phyloP scores from a whole-genome alignment of 2,329 filamentous ascomycete species.

The Mollisia scopiformis region DNA sequence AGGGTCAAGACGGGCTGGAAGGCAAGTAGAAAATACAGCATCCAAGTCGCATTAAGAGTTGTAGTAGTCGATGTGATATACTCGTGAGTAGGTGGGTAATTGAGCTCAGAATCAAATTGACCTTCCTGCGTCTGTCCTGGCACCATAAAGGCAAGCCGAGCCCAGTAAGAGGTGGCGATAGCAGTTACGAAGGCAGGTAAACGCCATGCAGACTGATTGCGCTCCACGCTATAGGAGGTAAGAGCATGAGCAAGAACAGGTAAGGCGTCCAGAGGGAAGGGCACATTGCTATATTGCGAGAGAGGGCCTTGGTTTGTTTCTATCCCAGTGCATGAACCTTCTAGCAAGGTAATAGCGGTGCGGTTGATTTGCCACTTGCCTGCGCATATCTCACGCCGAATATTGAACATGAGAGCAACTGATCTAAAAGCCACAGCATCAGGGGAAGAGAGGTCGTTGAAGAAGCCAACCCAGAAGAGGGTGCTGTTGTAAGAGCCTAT shows the following conservation, averaged over 20 bases:
- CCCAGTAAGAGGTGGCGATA: conserved; percentile 2
- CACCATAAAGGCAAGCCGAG: conserved; percentile 1
- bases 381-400: not conserved
- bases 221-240: not conserved
- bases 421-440: too few relatives aligned
- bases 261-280: conserved; percentile 3
- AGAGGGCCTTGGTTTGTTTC: too few relatives aligned
- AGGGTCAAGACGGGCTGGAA: too few relatives aligned
- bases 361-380: conserved; percentile 2
- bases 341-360: not conserved
- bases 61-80: conserved; percentile 1
- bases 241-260: conserved; percentile 3
- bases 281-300: not conserved
- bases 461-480: too few relatives aligned
- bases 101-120: too few relatives aligned
- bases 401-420: conserved; percentile 1
- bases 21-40: not conserved
- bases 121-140: not conserved
- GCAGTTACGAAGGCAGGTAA: conserved; percentile 4
- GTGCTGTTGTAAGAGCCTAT: too few relatives aligned
- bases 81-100: not conserved
- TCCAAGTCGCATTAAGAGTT: conserved; percentile 1
- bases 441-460: too few relatives aligned
- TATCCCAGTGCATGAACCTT: not conserved
- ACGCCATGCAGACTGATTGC: not conserved